Base-by-base conservation (phyloP, 495 filamentous ascomycete species). In the Penicillium bialowiezense region DNA sequence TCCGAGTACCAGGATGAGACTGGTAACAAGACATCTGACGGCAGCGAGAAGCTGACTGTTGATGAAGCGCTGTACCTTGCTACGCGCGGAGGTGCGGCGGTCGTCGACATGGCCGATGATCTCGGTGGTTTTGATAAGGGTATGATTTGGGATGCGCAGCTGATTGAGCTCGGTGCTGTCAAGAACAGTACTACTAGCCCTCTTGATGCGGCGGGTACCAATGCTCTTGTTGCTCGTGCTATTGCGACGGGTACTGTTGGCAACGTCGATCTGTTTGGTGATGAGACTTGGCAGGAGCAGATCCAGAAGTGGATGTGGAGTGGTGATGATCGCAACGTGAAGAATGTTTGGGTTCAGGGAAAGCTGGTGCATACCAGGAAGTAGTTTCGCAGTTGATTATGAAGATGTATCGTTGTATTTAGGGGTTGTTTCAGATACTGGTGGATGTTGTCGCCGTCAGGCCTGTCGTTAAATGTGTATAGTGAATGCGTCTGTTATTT, bases 271-370 rank as follows among this genome's bases (percentile, higher is more conserved):
- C 59, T 92, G 5, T 96, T 92, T 76, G 89, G 89, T 10, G 84
- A 79, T 74, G 90, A 96, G 77, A 79, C 47, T 7, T 90, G 85
- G 88, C 75, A 82, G 39, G 87, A 95, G 48, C 76, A 73, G 60
- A 63, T 95, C 10, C 84, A 87, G 26, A 96, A 96, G 77, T 96
- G 91, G 91, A 74, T 95, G 34, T 96, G 83, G 71, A 85, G 80
- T 48, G 91, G 91, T 1, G 90, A 95, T 74, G 90, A 96, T 67
- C 66, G 90, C 48, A 95, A 95, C 66, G 87, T 86, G 1, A 71
- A 69, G 59, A 80, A 67, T 52, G 91, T 96, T 0, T 96, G 88
- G 89, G 89, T 96, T 45, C 32, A 42, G 13, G 58, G 58, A 7
- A 66, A 81, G 59, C 65, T 89, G 65, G 90, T 95, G 36, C 89